These are phyloP conservation scores for Populus euphratica DNA, from an alignment of 345 rosid genomes.

Conservation along the genomic window DNA sequence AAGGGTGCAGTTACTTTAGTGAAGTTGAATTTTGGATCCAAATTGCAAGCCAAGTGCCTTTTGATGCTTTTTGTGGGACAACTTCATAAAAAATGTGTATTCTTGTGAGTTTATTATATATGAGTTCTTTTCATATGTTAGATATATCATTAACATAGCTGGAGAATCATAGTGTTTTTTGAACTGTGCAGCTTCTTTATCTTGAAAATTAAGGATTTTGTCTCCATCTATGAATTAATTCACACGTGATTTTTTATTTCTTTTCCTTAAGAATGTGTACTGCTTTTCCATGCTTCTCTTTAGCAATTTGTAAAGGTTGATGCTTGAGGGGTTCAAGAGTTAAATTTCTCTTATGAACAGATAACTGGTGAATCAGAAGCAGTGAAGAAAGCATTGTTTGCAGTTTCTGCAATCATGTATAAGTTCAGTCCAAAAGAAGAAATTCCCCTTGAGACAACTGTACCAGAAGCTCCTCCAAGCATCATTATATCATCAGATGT, in stretches of 20 bases:
- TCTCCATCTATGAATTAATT: neutral
- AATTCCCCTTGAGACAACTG: constrained; percentile 70
- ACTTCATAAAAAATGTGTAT: neutral
- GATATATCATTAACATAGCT: neutral
- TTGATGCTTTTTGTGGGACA: neutral
- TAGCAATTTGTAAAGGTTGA: neutral
- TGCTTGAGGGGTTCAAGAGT: neutral
- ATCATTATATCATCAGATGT: constrained; percentile 88
- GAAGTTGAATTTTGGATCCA: neutral
- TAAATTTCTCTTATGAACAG: constrained; percentile 32
- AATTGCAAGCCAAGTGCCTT: neutral
- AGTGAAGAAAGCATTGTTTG: constrained; percentile 78
- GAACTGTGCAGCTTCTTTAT: neutral
- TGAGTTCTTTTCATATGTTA: neutral
- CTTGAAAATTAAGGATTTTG: neutral
- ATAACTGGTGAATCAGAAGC: constrained; percentile 74
- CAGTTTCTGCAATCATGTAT: constrained; percentile 86
- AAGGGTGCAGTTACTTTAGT: neutral
- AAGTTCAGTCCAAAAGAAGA: constrained; percentile 82
- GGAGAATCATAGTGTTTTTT: neutral
- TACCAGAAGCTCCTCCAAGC: constrained; percentile 62
- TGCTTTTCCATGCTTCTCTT: neutral
- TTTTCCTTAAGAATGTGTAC: neutral
- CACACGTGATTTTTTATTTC: neutral
- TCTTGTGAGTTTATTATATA: neutral